phyloP scores from a whole-genome alignment of 345 rosid species.

The Crucihimalaya himalaica region DNA sequence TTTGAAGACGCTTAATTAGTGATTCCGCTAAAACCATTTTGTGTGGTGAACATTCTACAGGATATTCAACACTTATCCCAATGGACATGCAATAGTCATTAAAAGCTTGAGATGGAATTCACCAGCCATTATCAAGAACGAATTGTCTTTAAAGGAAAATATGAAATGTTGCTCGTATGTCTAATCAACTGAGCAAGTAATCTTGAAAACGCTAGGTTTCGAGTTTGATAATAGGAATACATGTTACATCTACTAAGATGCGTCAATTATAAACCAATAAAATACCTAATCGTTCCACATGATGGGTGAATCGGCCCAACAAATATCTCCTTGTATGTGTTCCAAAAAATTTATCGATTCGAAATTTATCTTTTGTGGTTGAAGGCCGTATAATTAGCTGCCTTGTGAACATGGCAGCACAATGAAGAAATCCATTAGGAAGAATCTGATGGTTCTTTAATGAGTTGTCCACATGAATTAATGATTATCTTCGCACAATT shows the following conservation, averaged over 20 bases:
- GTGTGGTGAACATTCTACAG: too few species aligned
- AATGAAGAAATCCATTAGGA: neutral
- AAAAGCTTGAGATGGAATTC: neutral
- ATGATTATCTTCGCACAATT: too few species aligned
- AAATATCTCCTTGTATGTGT: neutral
- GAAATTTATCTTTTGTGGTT: neutral
- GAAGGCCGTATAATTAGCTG: neutral
- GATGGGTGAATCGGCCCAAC: neutral
- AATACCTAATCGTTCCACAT: neutral
- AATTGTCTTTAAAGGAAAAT: neutral
- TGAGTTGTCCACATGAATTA: neutral
- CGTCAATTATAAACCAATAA: neutral
- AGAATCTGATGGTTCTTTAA: neutral
- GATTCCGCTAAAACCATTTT: too few species aligned
- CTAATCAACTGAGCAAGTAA: neutral
- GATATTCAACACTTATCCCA: too few species aligned
- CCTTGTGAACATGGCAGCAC: neutral
- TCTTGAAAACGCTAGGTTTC: neutral
- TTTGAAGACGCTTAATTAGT: too few species aligned
- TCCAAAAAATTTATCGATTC: neutral
- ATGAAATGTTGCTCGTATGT: neutral
- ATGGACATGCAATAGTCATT: neutral
- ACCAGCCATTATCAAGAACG: neutral
- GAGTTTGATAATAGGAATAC: neutral
- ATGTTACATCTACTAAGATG: neutral